A percentile compares a stretch with the other conserved stretches of the same genome.
Evolutionary conservation across 2,329 filamentous ascomycete species (phyloP).

Genomic region (Berkeleyomyces basicola): DNA sequence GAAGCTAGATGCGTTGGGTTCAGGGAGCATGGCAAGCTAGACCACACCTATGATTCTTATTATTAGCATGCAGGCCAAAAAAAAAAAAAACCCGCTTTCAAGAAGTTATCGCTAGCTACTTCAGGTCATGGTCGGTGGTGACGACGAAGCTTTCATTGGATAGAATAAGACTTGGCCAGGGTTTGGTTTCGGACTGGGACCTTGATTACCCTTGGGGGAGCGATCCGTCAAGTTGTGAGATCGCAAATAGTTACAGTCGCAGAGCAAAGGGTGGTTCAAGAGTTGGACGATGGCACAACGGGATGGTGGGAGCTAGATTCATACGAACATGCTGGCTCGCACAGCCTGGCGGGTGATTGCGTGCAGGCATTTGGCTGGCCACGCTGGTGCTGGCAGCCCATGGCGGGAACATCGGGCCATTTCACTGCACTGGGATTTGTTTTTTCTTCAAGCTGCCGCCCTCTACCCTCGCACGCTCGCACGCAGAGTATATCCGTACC

Average conservation of each 20-base stretch:
- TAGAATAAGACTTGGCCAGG: not conserved
- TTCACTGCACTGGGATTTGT: not conserved
- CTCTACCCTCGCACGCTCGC: not conserved
- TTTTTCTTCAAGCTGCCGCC: not conserved
- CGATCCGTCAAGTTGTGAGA: not conserved
- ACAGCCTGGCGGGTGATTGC: too few species aligned
- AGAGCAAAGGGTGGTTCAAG: too few species aligned
- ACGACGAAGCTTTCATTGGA: not conserved
- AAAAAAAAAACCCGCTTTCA: too few species aligned
- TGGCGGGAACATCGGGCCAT: not conserved
- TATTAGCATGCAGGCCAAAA: too few species aligned
- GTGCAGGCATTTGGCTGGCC: not conserved
- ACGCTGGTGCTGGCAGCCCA: not conserved
- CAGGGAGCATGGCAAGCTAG: too few species aligned
- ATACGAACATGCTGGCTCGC: too few species aligned
- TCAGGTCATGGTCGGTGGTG: too few species aligned
- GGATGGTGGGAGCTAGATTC: too few species aligned
- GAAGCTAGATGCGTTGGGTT: too few species aligned
- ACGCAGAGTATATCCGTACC: too few species aligned
- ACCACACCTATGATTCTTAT: too few species aligned
- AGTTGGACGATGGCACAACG: not conserved
- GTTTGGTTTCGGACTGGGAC: not conserved
- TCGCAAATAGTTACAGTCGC: not conserved
- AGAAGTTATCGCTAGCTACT: too few species aligned
- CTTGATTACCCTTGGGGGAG: not conserved